These are phyloP conservation scores for Eucommia ulmoides DNA, from an alignment of 257 asterid genomes.

Conservation along the genomic window DNA sequence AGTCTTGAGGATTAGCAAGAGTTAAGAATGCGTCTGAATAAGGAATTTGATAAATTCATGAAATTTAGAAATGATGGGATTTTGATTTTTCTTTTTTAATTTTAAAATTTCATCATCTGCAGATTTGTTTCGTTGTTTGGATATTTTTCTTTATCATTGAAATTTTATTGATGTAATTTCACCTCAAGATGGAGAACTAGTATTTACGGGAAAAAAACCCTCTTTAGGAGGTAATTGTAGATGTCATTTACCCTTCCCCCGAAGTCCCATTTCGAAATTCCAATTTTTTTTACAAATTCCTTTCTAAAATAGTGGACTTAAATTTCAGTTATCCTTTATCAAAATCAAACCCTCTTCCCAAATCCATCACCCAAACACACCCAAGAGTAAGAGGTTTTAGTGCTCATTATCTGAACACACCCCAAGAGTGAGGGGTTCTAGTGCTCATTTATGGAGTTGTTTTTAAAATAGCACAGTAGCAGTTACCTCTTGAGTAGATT, in stretches of 20 bases:
- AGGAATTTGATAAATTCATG: no score
- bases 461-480: background rate
- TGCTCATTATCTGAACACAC: background rate
- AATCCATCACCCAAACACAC: no score
- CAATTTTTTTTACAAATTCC: background rate
- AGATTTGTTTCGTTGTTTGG: background rate
- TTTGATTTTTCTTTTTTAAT: no score
- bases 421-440: background rate
- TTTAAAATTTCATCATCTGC: background rate
- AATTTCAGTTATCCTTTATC: background rate
- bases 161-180: no score
- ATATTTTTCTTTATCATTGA: no score
- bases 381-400: background rate
- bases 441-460: background rate
- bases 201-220: no score
- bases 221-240: no score
- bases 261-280: background rate
- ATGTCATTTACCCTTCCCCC: no score
- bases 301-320: background rate
- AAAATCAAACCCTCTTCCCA: no score
- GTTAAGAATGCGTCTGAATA: no score
- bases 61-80: no score
- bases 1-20: background rate
- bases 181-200: no score
- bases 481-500: constrained; percentile 44